Percentiles rank a stretch among this genome's conserved stretches.
Conservation (phyloP, 2,329 filamentous ascomycete genomes). For the Madurella fahalii region DNA sequence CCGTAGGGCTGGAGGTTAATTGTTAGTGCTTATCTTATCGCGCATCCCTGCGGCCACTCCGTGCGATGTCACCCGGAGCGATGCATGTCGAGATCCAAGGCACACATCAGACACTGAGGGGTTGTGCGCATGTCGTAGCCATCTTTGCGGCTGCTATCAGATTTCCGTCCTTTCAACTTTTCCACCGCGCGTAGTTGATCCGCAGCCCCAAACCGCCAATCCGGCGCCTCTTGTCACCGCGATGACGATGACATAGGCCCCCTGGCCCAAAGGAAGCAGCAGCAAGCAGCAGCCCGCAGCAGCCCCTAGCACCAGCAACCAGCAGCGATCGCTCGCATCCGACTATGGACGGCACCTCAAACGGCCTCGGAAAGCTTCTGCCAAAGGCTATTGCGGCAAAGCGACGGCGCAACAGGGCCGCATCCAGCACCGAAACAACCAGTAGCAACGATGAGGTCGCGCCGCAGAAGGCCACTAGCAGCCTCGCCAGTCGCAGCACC, state of each 20-base stretch:
- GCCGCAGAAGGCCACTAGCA: constrained; percentile 26
- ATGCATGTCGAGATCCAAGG: neutral
- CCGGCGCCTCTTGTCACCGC: neutral
- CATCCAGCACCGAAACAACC: constrained; percentile 36
- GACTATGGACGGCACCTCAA: constrained; percentile 26
- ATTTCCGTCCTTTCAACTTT: no score
- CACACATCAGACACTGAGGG: neutral
- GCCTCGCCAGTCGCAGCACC: constrained; percentile 38
- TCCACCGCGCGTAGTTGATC: no score
- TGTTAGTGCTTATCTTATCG: constrained; percentile 13
- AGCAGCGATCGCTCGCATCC: neutral
- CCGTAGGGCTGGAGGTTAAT: constrained; percentile 7
- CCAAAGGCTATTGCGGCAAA: constrained; percentile 49
- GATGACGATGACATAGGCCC: constrained; percentile 9
- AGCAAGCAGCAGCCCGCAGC: neutral
- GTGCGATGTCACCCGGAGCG: neutral
- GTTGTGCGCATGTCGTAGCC: no score
- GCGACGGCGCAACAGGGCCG: constrained; percentile 46
- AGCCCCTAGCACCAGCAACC: neutral
- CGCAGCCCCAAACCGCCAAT: no score
- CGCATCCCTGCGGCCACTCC: neutral
- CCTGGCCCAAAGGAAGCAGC: no score
- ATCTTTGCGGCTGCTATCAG: no score
- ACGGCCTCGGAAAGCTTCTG: constrained; percentile 48
- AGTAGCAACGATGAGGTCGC: constrained; percentile 28